A percentile compares a stretch with the other conserved stretches of the same genome.
Evolutionary conservation across 805 yeast genomes (phyloP).

Genomic region (Nakazawaea ishiwadae): DNA sequence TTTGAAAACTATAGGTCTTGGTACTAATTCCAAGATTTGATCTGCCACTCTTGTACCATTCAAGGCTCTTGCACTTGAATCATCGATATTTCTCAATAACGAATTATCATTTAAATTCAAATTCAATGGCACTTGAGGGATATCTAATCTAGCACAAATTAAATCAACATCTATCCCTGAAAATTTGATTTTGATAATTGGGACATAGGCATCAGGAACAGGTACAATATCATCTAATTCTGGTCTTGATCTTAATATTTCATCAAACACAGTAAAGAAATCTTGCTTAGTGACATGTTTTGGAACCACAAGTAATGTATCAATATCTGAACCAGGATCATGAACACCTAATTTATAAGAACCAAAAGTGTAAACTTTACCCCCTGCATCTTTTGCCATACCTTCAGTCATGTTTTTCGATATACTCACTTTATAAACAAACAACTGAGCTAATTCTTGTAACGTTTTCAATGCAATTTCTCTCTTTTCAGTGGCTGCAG

Average conservation of each 20-base stretch:
- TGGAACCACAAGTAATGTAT: conserved; percentile 94
- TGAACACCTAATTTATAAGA: conserved; percentile 93
- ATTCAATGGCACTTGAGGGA: conserved; percentile 76
- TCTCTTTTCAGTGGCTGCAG: conserved; percentile 76
- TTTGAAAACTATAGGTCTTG: conserved; percentile 88
- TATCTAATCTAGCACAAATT: conserved; percentile 75
- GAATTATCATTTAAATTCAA: conserved; percentile 82
- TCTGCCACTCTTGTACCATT: conserved; percentile 98
- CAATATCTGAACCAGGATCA: conserved; percentile 98
- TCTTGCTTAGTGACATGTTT: conserved; percentile 90
- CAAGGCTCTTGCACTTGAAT: conserved; percentile 80
- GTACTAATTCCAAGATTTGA: conserved; percentile 83
- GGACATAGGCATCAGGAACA: conserved; percentile 98
- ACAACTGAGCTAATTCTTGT: conserved; percentile 72
- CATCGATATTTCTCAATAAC: conserved; percentile 81
- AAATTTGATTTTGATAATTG: conserved; percentile 85
- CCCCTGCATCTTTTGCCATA: conserved; percentile 97
- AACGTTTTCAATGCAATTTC: conserved; percentile 65
- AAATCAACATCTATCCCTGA: conserved; percentile 92
- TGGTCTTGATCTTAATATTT: conserved; percentile 61
- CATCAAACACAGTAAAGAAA: conserved; percentile 78
- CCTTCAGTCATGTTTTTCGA: conserved; percentile 93
- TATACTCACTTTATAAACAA: conserved; percentile 77
- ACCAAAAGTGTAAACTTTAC: conserved; percentile 94
- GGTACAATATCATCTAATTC: conserved; percentile 89